Evolutionary conservation across 2,329 filamentous ascomycete genomes (phyloP).

Genomic region (Plectosphaerella plurivora): DNA sequence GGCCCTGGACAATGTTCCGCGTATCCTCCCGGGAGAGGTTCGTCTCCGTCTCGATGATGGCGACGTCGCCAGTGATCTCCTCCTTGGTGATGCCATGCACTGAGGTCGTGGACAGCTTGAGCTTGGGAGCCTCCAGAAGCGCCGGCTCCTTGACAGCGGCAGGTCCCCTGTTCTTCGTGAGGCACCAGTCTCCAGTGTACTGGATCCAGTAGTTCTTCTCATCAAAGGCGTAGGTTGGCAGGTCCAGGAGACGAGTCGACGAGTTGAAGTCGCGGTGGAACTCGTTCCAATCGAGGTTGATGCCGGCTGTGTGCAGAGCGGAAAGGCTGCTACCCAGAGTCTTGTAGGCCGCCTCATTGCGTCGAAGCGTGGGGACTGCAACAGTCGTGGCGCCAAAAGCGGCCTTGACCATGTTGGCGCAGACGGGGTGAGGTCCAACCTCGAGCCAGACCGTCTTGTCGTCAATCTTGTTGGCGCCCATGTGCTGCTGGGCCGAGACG

Average conservation of each 20-base stretch:
- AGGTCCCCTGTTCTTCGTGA: constrained; percentile 62
- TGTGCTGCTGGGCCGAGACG: constrained; percentile 42
- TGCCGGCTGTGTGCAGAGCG: constrained; percentile 54
- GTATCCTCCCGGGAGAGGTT: constrained; percentile 62
- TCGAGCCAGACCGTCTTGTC: constrained; percentile 65
- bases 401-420: constrained; percentile 57
- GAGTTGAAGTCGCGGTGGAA: constrained; percentile 50
- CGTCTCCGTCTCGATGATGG: constrained; percentile 58
- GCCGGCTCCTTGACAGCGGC: constrained; percentile 24
- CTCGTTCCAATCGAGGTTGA: constrained; percentile 67
- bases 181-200: constrained; percentile 64
- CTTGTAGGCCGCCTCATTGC: constrained; percentile 61
- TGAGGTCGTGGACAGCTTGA: constrained; percentile 58
- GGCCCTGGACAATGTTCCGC: constrained; percentile 55
- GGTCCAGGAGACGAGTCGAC: constrained; percentile 45
- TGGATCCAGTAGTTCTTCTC: constrained; percentile 67
- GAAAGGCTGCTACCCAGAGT: constrained; percentile 54
- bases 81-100: constrained; percentile 62
- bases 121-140: constrained; percentile 37
- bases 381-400: constrained; percentile 48
- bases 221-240: constrained; percentile 70
- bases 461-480: constrained; percentile 43
- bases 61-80: constrained; percentile 55
- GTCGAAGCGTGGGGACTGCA: constrained; percentile 57
- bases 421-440: constrained; percentile 67